These are phyloP conservation scores for Pulicaria dysenterica DNA, from an alignment of 129 eudicot species.

Conservation along the genomic window DNA sequence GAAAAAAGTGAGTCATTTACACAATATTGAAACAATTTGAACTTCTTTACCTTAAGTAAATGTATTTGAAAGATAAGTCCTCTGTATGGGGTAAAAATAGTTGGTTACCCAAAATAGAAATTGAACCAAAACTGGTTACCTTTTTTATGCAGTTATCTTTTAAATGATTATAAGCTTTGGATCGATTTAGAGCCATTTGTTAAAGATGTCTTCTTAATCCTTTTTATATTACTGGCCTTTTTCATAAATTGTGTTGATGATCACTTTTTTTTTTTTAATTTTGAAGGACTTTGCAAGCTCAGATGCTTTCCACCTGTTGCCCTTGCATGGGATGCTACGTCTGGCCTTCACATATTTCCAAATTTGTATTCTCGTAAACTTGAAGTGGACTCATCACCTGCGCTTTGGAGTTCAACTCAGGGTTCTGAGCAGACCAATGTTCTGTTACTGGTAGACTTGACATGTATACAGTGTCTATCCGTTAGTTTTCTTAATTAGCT, in stretches of 20 bases:
- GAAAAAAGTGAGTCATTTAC: not conserved
- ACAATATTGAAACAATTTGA: not conserved
- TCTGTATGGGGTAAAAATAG: not conserved
- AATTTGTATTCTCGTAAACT: constrained; percentile 73
- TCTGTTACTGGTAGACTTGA: constrained; percentile 71
- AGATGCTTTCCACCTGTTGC: constrained; percentile 98
- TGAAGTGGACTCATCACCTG: constrained; percentile 92
- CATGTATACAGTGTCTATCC: constrained; percentile 13
- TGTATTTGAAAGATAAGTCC: not conserved
- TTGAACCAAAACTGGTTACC: constrained; percentile 1
- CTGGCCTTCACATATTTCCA: constrained; percentile 87
- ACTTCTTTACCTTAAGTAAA: not conserved
- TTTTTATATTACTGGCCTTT: constrained; percentile 2
- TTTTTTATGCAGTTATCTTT: not conserved
- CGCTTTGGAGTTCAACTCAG: constrained; percentile 75
- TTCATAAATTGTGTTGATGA: constrained; percentile 16
- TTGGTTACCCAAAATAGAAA: constrained; percentile 3
- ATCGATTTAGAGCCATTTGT: not conserved
- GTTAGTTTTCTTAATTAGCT: not conserved
- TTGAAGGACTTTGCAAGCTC: constrained; percentile 78
- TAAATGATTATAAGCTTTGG: not conserved
- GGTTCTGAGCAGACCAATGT: constrained; percentile 78
- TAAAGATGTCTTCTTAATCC: not conserved
- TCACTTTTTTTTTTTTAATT: constrained; percentile 19
- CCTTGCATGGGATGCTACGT: constrained; percentile 82